These are phyloP conservation scores for Musa beccarii DNA, from an alignment of 176 grass and related monocot genomes.

Conservation along the genomic window DNA sequence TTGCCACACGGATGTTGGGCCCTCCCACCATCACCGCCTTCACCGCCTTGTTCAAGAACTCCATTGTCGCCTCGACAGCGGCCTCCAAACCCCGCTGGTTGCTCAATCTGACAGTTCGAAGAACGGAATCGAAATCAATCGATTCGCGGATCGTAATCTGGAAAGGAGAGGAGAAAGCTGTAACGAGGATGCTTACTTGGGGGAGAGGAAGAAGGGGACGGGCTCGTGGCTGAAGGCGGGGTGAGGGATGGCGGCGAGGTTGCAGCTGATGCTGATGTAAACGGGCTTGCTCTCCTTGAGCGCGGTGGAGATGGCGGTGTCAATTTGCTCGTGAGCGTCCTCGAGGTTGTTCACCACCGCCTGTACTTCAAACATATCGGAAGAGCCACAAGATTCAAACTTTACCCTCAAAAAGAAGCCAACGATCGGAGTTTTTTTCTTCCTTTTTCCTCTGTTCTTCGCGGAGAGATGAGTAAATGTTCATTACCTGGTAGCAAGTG, in stretches of 20 bases:
- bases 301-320: constrained; percentile 65
- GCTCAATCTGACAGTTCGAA: constrained; percentile 32
- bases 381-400: not conserved
- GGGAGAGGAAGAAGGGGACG: constrained; percentile 49
- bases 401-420: not conserved
- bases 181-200: constrained; percentile 23
- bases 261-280: constrained; percentile 71
- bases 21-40: constrained; percentile 68
- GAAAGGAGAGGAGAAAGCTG: not conserved
- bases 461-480: not conserved
- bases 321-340: constrained; percentile 57
- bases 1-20: constrained; percentile 58
- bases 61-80: constrained; percentile 28
- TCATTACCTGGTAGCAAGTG: constrained; percentile 56
- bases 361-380: constrained; percentile 8
- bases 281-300: constrained; percentile 78
- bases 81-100: constrained; percentile 48
- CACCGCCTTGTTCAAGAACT: constrained; percentile 52
- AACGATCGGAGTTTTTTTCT: not conserved
- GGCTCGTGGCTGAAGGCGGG: constrained; percentile 47
- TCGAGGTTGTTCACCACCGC: constrained; percentile 62
- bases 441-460: too few relatives aligned
- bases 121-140: not conserved
- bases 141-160: not conserved
- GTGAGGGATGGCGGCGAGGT: constrained; percentile 47